phyloP scores from a whole-genome alignment of 2,329 filamentous ascomycete genomes.

The Stylonectria norvegica region DNA sequence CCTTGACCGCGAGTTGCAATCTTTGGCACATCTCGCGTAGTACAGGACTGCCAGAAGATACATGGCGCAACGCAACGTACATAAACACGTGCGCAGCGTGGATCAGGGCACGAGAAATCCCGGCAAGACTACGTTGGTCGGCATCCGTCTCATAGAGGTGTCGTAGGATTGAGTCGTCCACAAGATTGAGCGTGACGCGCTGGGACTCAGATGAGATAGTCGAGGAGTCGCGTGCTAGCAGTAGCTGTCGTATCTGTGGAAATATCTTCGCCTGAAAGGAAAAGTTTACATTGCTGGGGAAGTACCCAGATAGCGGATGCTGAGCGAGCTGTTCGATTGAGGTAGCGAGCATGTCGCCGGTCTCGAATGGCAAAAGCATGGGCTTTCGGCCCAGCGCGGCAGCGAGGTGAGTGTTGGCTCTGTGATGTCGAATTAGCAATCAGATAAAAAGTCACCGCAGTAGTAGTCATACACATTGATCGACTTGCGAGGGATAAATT shows the following conservation, averaged over 20 bases:
- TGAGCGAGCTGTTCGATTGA: not conserved
- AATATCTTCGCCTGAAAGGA: not conserved
- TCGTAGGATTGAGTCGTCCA: constrained; percentile 1
- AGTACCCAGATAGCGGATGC: not conserved
- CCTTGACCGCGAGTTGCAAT: constrained; percentile 1
- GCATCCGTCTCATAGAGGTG: not conserved
- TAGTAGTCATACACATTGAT: constrained; percentile 7
- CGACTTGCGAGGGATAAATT: constrained; percentile 4
- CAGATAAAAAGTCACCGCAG: too few relatives aligned
- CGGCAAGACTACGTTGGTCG: not conserved
- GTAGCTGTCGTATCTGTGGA: not conserved
- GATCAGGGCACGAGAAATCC: not conserved
- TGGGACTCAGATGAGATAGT: not conserved
- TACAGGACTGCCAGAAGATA: not conserved
- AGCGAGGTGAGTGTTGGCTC: constrained; percentile 4
- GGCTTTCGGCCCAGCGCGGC: not conserved
- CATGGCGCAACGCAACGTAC: constrained; percentile 1
- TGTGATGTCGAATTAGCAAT: not conserved
- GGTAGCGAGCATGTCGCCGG: not conserved
- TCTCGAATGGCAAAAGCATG: not conserved
- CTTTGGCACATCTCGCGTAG: constrained; percentile 1
- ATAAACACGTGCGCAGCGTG: constrained; percentile 3
- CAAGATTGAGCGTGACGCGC: not conserved
- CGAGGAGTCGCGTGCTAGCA: not conserved
- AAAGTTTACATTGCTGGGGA: not conserved